Conservation (phyloP, 1,284 basidiomycete species). For the Prillingera fragicola region DNA sequence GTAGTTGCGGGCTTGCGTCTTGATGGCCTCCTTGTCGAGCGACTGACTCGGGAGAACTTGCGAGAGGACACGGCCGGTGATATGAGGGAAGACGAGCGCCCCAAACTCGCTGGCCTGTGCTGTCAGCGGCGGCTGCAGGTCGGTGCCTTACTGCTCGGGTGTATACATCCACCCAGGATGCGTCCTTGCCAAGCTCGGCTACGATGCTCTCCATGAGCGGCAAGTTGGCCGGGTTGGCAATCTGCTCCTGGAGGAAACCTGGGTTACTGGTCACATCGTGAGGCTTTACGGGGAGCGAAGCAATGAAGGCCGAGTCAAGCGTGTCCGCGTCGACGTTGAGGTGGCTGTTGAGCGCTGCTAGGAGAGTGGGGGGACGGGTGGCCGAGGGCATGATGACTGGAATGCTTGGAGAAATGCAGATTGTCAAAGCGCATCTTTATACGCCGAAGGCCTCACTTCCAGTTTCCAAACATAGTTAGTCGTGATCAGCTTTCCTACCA, state of each 20-base stretch:
- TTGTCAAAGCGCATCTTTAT: no score
- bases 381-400: no score
- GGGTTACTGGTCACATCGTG: conserved; percentile 36
- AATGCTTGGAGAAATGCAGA: no score
- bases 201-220: conserved; percentile 26
- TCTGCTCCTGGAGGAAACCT: conserved; percentile 21
- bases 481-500: no score
- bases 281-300: conserved; percentile 23
- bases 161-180: conserved; percentile 21
- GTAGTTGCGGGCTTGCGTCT: conserved; percentile 10
- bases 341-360: conserved; percentile 27
- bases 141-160: no score
- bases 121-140: no score
- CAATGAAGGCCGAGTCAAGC: conserved; percentile 22
- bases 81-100: conserved; percentile 8
- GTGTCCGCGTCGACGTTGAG: conserved; percentile 28
- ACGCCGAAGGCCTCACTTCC: no score
- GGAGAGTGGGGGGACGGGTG: no score
- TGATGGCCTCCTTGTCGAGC: conserved; percentile 7
- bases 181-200: conserved; percentile 19
- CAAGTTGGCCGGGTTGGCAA: conserved; percentile 27
- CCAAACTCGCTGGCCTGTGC: conserved; percentile 6
- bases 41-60: conserved; percentile 13
- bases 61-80: conserved; percentile 12
- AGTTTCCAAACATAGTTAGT: no score